Percentiles rank a stretch among this genome's conserved stretches.
phyloP scores from a whole-genome alignment of 805 yeast genomes.

The Zygotorulaspora sp. region DNA sequence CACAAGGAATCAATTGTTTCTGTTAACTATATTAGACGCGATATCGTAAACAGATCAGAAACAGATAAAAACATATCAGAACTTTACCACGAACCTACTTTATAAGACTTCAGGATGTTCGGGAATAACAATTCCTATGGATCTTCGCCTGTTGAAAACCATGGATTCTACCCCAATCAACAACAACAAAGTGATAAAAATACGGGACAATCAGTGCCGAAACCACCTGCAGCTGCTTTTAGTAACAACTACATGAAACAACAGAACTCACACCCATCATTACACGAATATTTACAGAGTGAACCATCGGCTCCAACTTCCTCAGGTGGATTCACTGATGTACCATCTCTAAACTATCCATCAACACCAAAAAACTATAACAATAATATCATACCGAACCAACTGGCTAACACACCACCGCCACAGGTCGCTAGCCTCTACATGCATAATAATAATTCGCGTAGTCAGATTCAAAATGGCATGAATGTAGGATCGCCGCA shows the following conservation, averaged over 20 bases:
- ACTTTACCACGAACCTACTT: too few species aligned
- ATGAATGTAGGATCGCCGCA: constrained; percentile 5
- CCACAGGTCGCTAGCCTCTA: constrained; percentile 25
- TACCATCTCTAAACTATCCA: constrained; percentile 30
- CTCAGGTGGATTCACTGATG: constrained; percentile 30
- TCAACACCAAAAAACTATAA: constrained; percentile 30
- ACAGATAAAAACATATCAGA: too few species aligned
- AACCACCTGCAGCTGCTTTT: constrained; percentile 37
- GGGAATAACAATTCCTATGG: constrained; percentile 9
- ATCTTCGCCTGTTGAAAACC: constrained; percentile 4
- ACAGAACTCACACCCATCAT: constrained; percentile 39
- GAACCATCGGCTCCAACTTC: constrained; percentile 12
- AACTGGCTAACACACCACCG: constrained; percentile 25
- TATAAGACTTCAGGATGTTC: too few species aligned
- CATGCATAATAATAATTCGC: constrained; percentile 31
- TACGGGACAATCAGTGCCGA: constrained; percentile 10
- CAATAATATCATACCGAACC: constrained; percentile 15
- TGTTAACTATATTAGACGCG: not conserved
- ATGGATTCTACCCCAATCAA: constrained; percentile 1
- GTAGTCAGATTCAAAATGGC: constrained; percentile 20
- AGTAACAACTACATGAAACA: constrained; percentile 36
- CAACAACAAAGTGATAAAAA: constrained; percentile 6
- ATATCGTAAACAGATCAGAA: not conserved
- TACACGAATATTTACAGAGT: constrained; percentile 29
- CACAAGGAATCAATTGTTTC: too few species aligned